Percentiles rank a stretch among this genome's conserved stretches.
phyloP scores from a whole-genome alignment of 176 grass and related monocot genomes.

The Pontederia paniculata region DNA sequence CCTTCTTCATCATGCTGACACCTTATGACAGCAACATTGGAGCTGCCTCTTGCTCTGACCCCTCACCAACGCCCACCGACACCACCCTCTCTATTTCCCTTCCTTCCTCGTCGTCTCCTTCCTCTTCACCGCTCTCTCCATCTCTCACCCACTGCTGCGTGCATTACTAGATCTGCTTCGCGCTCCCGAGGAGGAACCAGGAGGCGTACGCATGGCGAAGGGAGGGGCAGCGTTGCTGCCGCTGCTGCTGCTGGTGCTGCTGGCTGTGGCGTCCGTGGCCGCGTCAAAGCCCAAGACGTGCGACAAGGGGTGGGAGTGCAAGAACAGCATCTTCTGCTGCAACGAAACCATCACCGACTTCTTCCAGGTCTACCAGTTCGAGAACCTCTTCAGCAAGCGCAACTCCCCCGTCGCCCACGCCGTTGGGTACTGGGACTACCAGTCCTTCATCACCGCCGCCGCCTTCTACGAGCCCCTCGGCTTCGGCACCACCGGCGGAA shows the following conservation, averaged over 20 bases:
- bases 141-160: too few species aligned
- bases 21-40: too few species aligned
- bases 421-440: slow-evolving; percentile 56
- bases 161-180: too few species aligned
- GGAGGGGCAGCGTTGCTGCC: not conserved
- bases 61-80: too few species aligned
- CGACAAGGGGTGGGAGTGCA: slow-evolving; percentile 76
- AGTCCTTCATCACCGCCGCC: slow-evolving; percentile 57
- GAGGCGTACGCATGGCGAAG: too few species aligned
- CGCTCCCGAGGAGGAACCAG: too few species aligned
- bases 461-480: slow-evolving; percentile 52
- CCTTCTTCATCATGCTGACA: too few species aligned
- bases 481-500: slow-evolving; percentile 72
- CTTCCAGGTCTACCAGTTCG: slow-evolving; percentile 72
- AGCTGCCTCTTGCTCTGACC: too few species aligned
- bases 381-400: slow-evolving; percentile 69
- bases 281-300: slow-evolving; percentile 33
- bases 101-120: too few species aligned
- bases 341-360: slow-evolving; percentile 60
- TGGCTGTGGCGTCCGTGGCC: slow-evolving; percentile 14
- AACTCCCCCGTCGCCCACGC: slow-evolving; percentile 46
- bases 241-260: slow-evolving; percentile 11
- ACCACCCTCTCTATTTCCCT: too few species aligned
- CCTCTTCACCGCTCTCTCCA: too few species aligned
- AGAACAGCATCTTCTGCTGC: slow-evolving; percentile 64